Percentiles rank a stretch among this genome's conserved stretches.
Evolutionary conservation across 2,329 filamentous ascomycete species (phyloP).

Genomic region (Sarocladium brachiariae): DNA sequence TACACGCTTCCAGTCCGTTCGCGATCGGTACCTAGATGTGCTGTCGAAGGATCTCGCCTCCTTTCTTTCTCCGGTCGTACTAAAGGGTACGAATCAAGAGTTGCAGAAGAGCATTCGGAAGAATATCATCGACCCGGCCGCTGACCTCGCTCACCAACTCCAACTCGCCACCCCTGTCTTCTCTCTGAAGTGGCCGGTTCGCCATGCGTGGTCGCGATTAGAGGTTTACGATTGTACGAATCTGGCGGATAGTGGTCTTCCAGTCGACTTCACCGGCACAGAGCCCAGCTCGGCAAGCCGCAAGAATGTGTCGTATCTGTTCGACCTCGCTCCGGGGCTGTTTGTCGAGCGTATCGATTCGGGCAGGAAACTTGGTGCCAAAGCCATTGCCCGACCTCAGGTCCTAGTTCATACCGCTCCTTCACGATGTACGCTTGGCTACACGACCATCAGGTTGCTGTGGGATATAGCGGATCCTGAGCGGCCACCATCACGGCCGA

Average conservation of each 20-base stretch:
- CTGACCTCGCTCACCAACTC: conserved; percentile 29
- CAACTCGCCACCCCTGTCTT: conserved; percentile 27
- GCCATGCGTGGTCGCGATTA: conserved; percentile 26
- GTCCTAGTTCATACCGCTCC: conserved; percentile 25
- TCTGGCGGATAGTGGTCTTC: conserved; percentile 23
- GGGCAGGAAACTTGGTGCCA: conserved; percentile 24
- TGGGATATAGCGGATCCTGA: conserved; percentile 20
- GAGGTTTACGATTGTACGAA: conserved; percentile 32
- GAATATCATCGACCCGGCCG: conserved; percentile 27
- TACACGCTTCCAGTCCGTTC: conserved; percentile 22
- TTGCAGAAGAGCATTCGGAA: conserved; percentile 26
- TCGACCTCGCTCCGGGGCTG: conserved; percentile 29
- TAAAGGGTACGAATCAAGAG: conserved; percentile 20
- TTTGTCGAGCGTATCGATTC: conserved; percentile 29
- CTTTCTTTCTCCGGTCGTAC: conserved; percentile 23
- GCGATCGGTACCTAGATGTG: conserved; percentile 21
- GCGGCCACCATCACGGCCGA: not conserved
- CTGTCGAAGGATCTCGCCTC: conserved; percentile 27
- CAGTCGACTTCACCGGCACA: conserved; percentile 23
- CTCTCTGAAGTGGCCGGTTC: conserved; percentile 31
- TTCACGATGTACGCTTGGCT: conserved; percentile 19
- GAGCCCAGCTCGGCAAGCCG: conserved; percentile 22
- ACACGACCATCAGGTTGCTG: conserved; percentile 28
- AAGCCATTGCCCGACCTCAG: conserved; percentile 26
- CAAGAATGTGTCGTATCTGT: conserved; percentile 26